phyloP scores from a whole-genome alignment of 2,329 filamentous ascomycete species.

The Coniochaeta sp. region DNA sequence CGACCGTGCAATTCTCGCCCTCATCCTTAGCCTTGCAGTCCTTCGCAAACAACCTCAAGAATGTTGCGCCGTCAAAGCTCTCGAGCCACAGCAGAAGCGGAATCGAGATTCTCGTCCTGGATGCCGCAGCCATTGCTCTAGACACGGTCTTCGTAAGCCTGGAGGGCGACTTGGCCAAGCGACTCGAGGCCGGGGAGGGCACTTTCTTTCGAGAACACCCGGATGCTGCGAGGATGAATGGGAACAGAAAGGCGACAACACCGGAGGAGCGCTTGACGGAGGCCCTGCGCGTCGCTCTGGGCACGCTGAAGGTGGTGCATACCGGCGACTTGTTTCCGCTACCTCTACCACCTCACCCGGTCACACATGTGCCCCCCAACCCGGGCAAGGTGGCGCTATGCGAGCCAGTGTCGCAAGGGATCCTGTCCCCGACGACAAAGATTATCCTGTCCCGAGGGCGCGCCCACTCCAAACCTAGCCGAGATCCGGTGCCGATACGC shows the following conservation, averaged over 20 bases:
- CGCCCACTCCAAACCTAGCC: slow-evolving; percentile 46
- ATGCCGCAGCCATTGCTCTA: slow-evolving; percentile 71
- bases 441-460: slow-evolving; percentile 70
- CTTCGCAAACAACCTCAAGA: slow-evolving; percentile 68
- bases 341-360: slow-evolving; percentile 74
- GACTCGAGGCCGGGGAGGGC: slow-evolving; percentile 75
- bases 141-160: slow-evolving; percentile 84
- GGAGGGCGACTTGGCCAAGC: slow-evolving; percentile 71
- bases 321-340: slow-evolving; percentile 72
- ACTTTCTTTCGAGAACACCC: slow-evolving; percentile 68
- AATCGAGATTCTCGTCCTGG: slow-evolving; percentile 77
- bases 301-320: slow-evolving; percentile 70
- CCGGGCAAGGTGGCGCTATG: slow-evolving; percentile 88
- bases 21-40: slow-evolving; percentile 68
- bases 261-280: slow-evolving; percentile 53
- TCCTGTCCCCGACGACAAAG: slow-evolving; percentile 69
- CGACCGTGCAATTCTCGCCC: slow-evolving; percentile 73
- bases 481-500: slow-evolving; percentile 36
- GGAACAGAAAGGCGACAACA: slow-evolving; percentile 19
- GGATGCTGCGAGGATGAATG: slow-evolving; percentile 28
- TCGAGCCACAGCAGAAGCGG: slow-evolving; percentile 65
- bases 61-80: slow-evolving; percentile 68
- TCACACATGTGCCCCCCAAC: slow-evolving; percentile 77
- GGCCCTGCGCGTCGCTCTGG: slow-evolving; percentile 68
- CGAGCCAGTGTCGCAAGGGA: slow-evolving; percentile 86